These are phyloP conservation scores for Phytophthora multivora DNA, from an alignment of 352 stramenopile species.

Conservation along the genomic window DNA sequence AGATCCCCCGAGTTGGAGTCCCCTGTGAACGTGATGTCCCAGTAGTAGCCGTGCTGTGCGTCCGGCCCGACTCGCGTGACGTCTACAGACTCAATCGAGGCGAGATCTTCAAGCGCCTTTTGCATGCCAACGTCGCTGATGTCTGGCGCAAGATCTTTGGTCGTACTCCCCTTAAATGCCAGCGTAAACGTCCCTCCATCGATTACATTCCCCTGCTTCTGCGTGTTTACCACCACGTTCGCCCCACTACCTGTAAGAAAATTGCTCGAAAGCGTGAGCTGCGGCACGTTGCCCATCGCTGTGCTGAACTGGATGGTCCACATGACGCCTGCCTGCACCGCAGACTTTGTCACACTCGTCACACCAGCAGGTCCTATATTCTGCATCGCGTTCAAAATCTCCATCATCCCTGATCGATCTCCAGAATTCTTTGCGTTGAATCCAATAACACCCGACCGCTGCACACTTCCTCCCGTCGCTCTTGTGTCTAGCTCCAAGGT, in stretches of 20 bases:
- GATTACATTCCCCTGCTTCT: conserved; percentile 68
- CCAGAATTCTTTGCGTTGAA: conserved; percentile 70
- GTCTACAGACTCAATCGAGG: conserved; percentile 62
- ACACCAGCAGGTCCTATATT: conserved; percentile 71
- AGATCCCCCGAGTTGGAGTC: conserved; percentile 68
- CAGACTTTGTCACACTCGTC: conserved; percentile 60
- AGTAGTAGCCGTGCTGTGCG: conserved; percentile 68
- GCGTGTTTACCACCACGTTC: conserved; percentile 70
- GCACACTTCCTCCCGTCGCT: conserved; percentile 77
- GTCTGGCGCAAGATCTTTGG: conserved; percentile 84
- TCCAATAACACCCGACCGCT: conserved; percentile 93
- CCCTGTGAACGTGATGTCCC: conserved; percentile 82
- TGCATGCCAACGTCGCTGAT: conserved; percentile 75
- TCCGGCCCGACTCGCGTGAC: conserved; percentile 62
- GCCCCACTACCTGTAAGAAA: conserved; percentile 76
- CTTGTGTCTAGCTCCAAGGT: conserved; percentile 93
- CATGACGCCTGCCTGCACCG: conserved; percentile 86
- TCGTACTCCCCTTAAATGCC: conserved; percentile 87
- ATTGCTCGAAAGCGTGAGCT: conserved; percentile 63
- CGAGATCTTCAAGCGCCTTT: conserved; percentile 57
- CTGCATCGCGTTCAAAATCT: conserved; percentile 84
- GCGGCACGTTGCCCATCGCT: conserved; percentile 65
- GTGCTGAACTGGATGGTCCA: conserved; percentile 91
- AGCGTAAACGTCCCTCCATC: conserved; percentile 92
- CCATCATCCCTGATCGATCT: conserved; percentile 51